Percentiles rank a stretch among this genome's conserved stretches.
Conservation (phyloP, 2,329 filamentous ascomycete genomes). For the Ophiostoma ips region DNA sequence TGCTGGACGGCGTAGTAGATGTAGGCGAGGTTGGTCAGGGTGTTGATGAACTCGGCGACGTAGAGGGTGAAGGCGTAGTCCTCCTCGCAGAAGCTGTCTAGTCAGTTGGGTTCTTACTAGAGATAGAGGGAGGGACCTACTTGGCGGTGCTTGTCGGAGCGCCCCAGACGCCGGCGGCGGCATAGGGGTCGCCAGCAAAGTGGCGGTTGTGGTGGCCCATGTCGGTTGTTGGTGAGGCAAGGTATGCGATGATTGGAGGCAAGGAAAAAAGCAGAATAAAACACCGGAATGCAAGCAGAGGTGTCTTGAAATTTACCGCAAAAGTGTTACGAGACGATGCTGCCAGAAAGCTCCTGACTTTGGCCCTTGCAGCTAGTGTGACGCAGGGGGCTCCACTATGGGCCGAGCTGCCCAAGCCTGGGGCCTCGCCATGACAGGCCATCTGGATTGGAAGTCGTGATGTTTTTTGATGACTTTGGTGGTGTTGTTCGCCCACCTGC, state of each 20-base stretch:
- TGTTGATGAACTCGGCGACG: slow-evolving; percentile 39
- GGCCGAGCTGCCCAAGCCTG: background rate
- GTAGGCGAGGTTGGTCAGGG: slow-evolving; percentile 36
- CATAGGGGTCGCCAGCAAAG: slow-evolving; percentile 17
- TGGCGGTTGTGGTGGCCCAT: slow-evolving; percentile 20
- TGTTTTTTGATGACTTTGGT: too few relatives aligned
- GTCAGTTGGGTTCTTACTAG: too few relatives aligned
- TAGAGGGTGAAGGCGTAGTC: slow-evolving; percentile 39
- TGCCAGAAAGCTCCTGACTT: background rate
- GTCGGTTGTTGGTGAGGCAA: background rate
- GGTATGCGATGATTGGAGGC: too few relatives aligned
- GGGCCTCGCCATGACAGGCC: background rate
- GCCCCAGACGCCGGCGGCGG: slow-evolving; percentile 17
- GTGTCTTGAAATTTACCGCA: too few relatives aligned
- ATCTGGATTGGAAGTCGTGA: background rate
- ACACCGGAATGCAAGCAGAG: too few relatives aligned
- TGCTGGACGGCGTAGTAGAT: slow-evolving; percentile 29
- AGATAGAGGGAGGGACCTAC: slow-evolving; percentile 14
- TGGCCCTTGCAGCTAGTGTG: background rate
- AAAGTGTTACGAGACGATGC: background rate
- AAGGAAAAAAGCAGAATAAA: too few relatives aligned
- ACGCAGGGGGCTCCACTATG: background rate
- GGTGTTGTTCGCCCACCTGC: too few relatives aligned
- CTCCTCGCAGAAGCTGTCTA: slow-evolving; percentile 25
- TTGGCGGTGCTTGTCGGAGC: slow-evolving; percentile 20